Evolutionary conservation across 306 rosid genomes (phyloP).

Genomic region (Malus sieversii): DNA sequence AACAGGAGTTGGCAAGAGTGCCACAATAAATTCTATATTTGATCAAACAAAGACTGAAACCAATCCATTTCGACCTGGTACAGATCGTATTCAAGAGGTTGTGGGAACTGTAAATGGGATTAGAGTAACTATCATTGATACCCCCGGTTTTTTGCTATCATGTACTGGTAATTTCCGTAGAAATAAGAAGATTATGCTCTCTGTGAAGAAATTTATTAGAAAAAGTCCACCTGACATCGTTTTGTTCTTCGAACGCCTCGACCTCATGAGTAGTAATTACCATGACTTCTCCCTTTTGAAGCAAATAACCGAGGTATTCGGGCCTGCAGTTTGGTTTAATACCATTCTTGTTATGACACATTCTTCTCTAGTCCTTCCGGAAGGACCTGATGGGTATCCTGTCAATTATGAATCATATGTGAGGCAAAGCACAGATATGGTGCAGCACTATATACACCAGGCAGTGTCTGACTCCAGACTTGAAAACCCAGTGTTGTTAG

Average conservation of each 20-base stretch:
- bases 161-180: conserved; percentile 49
- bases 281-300: conserved; percentile 55
- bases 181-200: conserved; percentile 76
- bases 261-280: conserved; percentile 42
- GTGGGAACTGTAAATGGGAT: conserved; percentile 70
- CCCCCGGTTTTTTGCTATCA: conserved; percentile 80
- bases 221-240: conserved; percentile 88
- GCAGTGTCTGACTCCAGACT: conserved; percentile 75
- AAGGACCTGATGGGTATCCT: conserved; percentile 66
- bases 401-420: conserved; percentile 59
- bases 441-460: conserved; percentile 76
- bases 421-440: conserved; percentile 46
- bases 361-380: conserved; percentile 70
- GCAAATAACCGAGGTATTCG: conserved; percentile 76
- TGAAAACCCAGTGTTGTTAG: conserved; percentile 80
- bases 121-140: conserved; percentile 65
- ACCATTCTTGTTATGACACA: conserved; percentile 89
- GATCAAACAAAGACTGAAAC: conserved; percentile 68
- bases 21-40: conserved; percentile 86
- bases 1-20: conserved; percentile 99
- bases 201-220: conserved; percentile 68
- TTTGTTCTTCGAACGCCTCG: conserved; percentile 85
- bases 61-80: conserved; percentile 89
- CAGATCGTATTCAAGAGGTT: conserved; percentile 66
- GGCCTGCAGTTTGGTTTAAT: conserved; percentile 85